Base-by-base conservation (phyloP, 495 filamentous ascomycete species). In the Lichina pygmaea region DNA sequence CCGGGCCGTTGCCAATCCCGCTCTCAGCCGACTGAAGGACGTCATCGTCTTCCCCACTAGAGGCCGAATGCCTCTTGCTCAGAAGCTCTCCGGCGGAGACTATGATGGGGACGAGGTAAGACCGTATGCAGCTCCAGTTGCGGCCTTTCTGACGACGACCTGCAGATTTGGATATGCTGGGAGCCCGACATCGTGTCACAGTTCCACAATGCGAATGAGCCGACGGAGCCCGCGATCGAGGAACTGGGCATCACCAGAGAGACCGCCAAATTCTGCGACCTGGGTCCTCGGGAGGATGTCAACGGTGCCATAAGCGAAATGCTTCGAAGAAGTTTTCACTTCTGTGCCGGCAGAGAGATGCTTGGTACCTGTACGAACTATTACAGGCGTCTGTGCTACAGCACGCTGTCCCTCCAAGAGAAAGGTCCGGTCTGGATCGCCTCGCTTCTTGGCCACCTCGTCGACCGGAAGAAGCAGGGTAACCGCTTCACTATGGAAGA, bases 41-140 rank as follows among this genome's bases (percentile, higher is more conserved):
- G 79, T 94, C 6, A 77, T 93, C 47, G 71, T 94, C 2, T 94
- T 97, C 52, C 66, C 89, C 0, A 66, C 67, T 0, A 70, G 69
- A 51, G 86, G 89, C 0, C 44, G 68, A 9, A 66, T 66, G 16
- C 71, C 83, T 0, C 66, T 92, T 0, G 89, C 85, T 0, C 70
- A 74, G 33, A 81, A 82, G 57, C 64, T 94, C 0, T 89, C 83
- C 5, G 89, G 86, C 11, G 89, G 89, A 8, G 89, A 97, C 58
- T 94, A 94, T 55, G 86, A 94, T 48, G 89, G 89, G 0, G 89
- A 97, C 51, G 77, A 67, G 38, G 80, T 50, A 16, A 40, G 34
- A 41, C 10, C 32, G 7, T 7, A 17, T 13, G 16, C 11, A 9
- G n/a, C 15, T 39, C 15, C 42, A 8, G 10, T 17, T 7, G 33